Evolutionary conservation across 2,329 filamentous ascomycete species (phyloP).

Genomic region (Niveomyces coronatus): DNA sequence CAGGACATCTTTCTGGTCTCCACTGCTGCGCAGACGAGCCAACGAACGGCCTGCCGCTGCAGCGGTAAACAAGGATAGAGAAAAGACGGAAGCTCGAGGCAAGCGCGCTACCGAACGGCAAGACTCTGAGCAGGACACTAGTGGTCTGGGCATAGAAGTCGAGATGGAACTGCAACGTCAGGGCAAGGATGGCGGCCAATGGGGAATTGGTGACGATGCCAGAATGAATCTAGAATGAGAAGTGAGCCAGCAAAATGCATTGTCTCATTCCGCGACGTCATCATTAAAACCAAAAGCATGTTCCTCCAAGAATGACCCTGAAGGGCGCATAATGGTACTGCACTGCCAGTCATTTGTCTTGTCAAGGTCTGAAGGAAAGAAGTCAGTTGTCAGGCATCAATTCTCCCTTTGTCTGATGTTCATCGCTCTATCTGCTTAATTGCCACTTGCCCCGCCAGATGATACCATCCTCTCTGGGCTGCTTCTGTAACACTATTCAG

Average conservation of each 20-base stretch:
- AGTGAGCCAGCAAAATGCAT: constrained; percentile 9
- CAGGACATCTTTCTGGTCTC: constrained; percentile 32
- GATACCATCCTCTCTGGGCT: too few relatives aligned
- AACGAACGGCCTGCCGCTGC: constrained; percentile 23
- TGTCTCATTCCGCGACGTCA: too few relatives aligned
- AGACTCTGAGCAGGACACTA: constrained; percentile 33
- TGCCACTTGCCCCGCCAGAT: too few relatives aligned
- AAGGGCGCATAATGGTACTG: too few relatives aligned
- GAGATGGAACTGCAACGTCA: constrained; percentile 44
- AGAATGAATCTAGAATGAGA: constrained; percentile 67
- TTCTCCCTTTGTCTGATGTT: too few relatives aligned
- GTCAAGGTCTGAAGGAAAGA: too few relatives aligned
- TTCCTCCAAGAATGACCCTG: too few relatives aligned
- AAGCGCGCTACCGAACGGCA: constrained; percentile 29
- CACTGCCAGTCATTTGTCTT: too few relatives aligned
- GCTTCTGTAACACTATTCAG: too few relatives aligned
- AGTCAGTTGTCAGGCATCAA: too few relatives aligned
- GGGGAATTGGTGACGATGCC: constrained; percentile 76
- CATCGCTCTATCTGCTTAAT: too few relatives aligned
- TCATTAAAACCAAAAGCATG: too few relatives aligned
- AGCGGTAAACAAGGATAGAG: constrained; percentile 8
- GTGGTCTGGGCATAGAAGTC: constrained; percentile 31
- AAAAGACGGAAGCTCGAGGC: constrained; percentile 18
- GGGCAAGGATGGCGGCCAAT: constrained; percentile 47
- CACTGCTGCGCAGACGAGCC: constrained; percentile 29